Percentiles rank a stretch among this genome's conserved stretches.
Evolutionary conservation across 2,329 filamentous ascomycete genomes (phyloP).

Genomic region (Diplodia seriata): DNA sequence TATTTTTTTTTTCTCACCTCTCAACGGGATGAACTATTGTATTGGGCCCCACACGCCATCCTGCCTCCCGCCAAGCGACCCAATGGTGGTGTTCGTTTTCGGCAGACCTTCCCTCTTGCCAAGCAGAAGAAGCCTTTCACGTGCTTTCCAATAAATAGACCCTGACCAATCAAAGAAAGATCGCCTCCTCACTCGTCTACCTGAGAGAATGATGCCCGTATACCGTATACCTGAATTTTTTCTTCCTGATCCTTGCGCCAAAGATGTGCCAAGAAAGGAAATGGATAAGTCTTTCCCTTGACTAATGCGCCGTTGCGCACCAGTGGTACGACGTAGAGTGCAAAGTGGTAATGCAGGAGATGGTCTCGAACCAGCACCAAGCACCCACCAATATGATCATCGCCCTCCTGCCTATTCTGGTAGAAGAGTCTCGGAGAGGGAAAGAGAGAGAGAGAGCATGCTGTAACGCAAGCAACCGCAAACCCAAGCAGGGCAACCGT

Average conservation of each 20-base stretch:
- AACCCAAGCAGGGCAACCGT: neutral
- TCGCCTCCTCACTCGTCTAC: neutral
- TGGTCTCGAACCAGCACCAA: neutral
- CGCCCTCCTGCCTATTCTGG: neutral
- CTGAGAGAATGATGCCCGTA: neutral
- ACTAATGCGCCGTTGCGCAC: neutral
- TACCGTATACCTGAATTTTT: neutral
- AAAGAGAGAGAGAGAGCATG: neutral
- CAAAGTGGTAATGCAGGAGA: neutral
- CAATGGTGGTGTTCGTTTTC: neutral
- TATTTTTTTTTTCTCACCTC: neutral
- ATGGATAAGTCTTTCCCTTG: neutral
- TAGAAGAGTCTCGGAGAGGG: neutral
- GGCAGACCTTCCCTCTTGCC: neutral
- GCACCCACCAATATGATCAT: neutral
- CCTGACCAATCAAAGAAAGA: neutral
- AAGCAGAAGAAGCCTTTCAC: neutral
- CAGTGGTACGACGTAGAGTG: neutral
- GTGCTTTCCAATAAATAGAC: neutral
- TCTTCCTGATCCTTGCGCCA: neutral
- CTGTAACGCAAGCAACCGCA: neutral
- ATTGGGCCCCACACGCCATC: neutral
- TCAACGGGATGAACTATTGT: neutral
- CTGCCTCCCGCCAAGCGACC: neutral
- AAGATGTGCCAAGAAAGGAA: neutral